Conservation (phyloP, 2,329 filamentous ascomycete species). For the Ophiocordyceps camponoti-rufipedis region DNA sequence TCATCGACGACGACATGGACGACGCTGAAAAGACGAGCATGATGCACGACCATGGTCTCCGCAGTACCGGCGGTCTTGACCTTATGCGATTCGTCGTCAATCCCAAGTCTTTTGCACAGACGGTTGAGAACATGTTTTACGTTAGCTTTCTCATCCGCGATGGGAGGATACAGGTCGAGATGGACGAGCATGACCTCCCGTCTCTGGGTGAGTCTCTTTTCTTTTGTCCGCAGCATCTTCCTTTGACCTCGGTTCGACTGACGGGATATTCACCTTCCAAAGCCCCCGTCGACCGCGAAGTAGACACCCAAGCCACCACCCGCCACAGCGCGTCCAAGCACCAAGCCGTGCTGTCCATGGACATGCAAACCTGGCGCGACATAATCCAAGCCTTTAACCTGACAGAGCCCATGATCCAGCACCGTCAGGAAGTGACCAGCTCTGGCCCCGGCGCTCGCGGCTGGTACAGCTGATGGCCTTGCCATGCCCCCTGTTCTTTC, state of each 20-base stretch:
- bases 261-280: neutral
- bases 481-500: too few relatives aligned
- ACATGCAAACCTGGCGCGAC: constrained; percentile 67
- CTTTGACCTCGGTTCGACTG: neutral
- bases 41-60: constrained; percentile 48
- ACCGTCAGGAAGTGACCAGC: constrained; percentile 43
- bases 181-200: constrained; percentile 59
- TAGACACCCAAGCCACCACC: constrained; percentile 25
- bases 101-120: constrained; percentile 79
- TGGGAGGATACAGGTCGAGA: constrained; percentile 54
- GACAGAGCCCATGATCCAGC: constrained; percentile 65
- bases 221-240: neutral
- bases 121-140: constrained; percentile 93
- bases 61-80: constrained; percentile 52
- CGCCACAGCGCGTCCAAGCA: constrained; percentile 45
- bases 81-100: constrained; percentile 82
- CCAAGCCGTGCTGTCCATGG: constrained; percentile 76
- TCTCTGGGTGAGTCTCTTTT: constrained; percentile 47
- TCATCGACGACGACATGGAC: constrained; percentile 25
- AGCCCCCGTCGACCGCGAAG: constrained; percentile 20
- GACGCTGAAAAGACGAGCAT: constrained; percentile 28
- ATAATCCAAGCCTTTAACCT: constrained; percentile 64
- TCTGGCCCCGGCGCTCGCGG: constrained; percentile 35
- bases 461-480: constrained; percentile 42
- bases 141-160: constrained; percentile 87